phyloP scores from a whole-genome alignment of 306 rosid species.

The Cucumis hystrix region DNA sequence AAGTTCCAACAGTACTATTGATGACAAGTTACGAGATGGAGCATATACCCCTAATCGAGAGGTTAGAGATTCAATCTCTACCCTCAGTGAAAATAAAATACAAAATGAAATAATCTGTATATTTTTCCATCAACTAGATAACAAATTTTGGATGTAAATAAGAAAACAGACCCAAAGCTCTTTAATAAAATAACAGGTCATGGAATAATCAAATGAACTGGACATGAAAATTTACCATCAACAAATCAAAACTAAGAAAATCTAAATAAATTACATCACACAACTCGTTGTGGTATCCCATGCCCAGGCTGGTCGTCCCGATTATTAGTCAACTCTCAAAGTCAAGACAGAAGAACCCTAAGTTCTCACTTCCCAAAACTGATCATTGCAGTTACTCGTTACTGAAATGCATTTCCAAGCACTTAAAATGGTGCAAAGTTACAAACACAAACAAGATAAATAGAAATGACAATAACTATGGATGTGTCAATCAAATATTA shows the following conservation, averaged over 20 bases:
- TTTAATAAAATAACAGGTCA: not conserved
- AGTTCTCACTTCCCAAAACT: not conserved
- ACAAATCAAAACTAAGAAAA: not conserved
- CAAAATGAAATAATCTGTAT: not conserved
- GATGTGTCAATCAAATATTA: not conserved
- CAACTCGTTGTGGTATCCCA: too few species aligned
- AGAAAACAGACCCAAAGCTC: not conserved
- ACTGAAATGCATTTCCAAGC: not conserved
- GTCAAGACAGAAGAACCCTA: not conserved
- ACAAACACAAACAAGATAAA: not conserved
- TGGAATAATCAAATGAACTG: not conserved
- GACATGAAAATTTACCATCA: not conserved
- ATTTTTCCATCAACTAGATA: not conserved
- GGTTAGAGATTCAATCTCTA: not conserved
- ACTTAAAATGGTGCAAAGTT: not conserved
- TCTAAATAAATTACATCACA: not conserved
- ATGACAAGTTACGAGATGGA: too few species aligned
- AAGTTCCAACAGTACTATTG: not conserved
- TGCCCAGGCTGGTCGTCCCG: too few species aligned
- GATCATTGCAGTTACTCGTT: not conserved
- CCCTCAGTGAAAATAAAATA: not conserved
- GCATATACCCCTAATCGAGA: not conserved
- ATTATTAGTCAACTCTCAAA: too few species aligned
- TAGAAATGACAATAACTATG: not conserved
- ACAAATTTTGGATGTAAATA: too few species aligned